A percentile compares a stretch with the other conserved stretches of the same genome.
Evolutionary conservation across 1,139 yeast genomes (phyloP).

Genomic region (Hyphopichia burtonii): DNA sequence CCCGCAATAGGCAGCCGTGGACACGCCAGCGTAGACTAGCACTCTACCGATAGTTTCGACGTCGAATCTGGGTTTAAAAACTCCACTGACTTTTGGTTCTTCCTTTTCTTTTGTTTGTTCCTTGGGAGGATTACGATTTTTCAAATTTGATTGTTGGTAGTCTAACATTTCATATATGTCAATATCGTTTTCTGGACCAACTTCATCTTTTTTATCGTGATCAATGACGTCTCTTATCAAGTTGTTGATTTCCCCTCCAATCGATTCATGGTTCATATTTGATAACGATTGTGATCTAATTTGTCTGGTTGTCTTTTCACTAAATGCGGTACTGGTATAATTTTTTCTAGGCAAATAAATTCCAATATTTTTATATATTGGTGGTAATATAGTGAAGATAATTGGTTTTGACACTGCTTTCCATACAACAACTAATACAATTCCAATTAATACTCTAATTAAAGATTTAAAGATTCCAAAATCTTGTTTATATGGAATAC

Average conservation of each 20-base stretch:
- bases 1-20: slow-evolving; percentile 48
- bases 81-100: slow-evolving; percentile 31
- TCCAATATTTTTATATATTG: slow-evolving; percentile 45
- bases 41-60: slow-evolving; percentile 73
- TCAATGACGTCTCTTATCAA: slow-evolving; percentile 32
- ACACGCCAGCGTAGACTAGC: slow-evolving; percentile 73
- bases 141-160: slow-evolving; percentile 16
- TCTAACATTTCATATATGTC: slow-evolving; percentile 45
- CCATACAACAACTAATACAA: slow-evolving; percentile 64
- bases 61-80: slow-evolving; percentile 58
- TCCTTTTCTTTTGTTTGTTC: no score
- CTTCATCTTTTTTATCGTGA: slow-evolving; percentile 23
- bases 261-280: slow-evolving; percentile 32
- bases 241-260: slow-evolving; percentile 34
- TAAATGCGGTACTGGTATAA: slow-evolving; percentile 40
- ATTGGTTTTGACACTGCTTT: slow-evolving; percentile 64
- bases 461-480: slow-evolving; percentile 43
- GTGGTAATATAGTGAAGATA: slow-evolving; percentile 49
- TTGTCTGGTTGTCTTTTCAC: slow-evolving; percentile 31
- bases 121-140: neutral
- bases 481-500: slow-evolving; percentile 40
- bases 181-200: slow-evolving; percentile 42
- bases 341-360: slow-evolving; percentile 42
- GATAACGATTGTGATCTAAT: slow-evolving; percentile 43
- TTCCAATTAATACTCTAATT: slow-evolving; percentile 56